These are phyloP conservation scores for Lentinula aciculospora DNA, from an alignment of 768 basidiomycete species.

Conservation along the genomic window DNA sequence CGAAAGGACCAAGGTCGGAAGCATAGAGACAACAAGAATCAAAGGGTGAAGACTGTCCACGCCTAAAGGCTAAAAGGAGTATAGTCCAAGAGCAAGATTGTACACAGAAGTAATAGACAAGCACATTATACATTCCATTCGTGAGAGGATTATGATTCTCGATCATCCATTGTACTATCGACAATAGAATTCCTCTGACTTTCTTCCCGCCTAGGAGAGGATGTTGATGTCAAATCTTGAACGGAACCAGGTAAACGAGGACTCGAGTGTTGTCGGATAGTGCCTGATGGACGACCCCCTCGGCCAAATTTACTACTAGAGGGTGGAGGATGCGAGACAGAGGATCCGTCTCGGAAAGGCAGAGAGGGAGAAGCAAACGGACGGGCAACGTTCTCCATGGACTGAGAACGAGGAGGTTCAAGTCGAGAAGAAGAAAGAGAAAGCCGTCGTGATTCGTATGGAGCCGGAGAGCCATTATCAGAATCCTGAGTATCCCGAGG, in stretches of 20 bases:
- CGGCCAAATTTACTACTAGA: conserved; percentile 15
- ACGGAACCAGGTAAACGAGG: conserved; percentile 3
- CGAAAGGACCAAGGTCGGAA: background rate
- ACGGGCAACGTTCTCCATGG: conserved; percentile 18
- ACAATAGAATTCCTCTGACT: conserved; percentile 4
- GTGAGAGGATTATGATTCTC: conserved; percentile 7
- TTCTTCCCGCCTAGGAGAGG: conserved; percentile 1
- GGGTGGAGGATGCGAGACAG: conserved; percentile 12
- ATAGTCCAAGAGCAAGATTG: background rate
- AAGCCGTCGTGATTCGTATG: conserved; percentile 43
- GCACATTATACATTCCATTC: too few relatives aligned
- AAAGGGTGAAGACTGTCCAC: background rate
- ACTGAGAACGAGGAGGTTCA: conserved; percentile 34
- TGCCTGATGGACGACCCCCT: conserved; percentile 6
- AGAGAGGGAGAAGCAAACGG: conserved; percentile 27
- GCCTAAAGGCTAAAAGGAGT: background rate
- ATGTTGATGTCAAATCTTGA: background rate
- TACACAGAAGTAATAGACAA: background rate
- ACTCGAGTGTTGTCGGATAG: conserved; percentile 7
- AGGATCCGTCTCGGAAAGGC: conserved; percentile 24
- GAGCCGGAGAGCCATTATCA: conserved; percentile 40
- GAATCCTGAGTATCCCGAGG: conserved; percentile 25
- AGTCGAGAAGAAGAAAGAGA: conserved; percentile 45
- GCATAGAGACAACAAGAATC: background rate
- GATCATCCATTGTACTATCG: background rate